Percentiles rank a stretch among this genome's conserved stretches.
Conservation (phyloP, 345 rosid species). For the Hirschfeldia incana region DNA sequence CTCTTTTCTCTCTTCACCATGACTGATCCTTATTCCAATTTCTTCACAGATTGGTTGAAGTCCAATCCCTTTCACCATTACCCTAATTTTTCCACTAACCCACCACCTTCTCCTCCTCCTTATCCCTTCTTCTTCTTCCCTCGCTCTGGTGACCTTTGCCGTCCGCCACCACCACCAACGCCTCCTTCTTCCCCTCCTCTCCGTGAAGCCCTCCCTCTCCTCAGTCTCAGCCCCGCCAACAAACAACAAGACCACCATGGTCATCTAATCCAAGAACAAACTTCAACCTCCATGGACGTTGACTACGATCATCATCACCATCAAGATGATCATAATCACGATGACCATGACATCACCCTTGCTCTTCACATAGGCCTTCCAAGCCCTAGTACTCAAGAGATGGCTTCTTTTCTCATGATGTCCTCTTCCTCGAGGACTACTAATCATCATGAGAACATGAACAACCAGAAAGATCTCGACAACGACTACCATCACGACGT, state of each 20-base stretch:
- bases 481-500: neutral
- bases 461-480: slow-evolving; percentile 30
- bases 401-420: slow-evolving; percentile 59
- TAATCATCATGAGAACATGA: slow-evolving; percentile 26
- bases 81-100: slow-evolving; percentile 43
- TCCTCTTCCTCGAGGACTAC: slow-evolving; percentile 45
- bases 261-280: slow-evolving; percentile 29
- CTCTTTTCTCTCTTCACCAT: slow-evolving; percentile 47
- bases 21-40: slow-evolving; percentile 86
- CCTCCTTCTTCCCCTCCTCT: slow-evolving; percentile 86
- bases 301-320: slow-evolving; percentile 36
- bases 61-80: slow-evolving; percentile 51
- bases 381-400: slow-evolving; percentile 77
- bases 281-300: slow-evolving; percentile 40
- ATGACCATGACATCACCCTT: slow-evolving; percentile 56
- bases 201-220: slow-evolving; percentile 81
- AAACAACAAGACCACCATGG: slow-evolving; percentile 36
- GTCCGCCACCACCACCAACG: slow-evolving; percentile 31
- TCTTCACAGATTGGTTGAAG: slow-evolving; percentile 61
- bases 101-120: slow-evolving; percentile 26
- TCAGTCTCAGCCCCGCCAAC: slow-evolving; percentile 69
- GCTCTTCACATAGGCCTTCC: slow-evolving; percentile 95
- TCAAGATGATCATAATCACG: slow-evolving; percentile 36
- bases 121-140: slow-evolving; percentile 36
- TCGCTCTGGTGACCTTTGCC: slow-evolving; percentile 27